Conservation (phyloP, 2,329 filamentous ascomycete species). For the Beauveria sp. region DNA sequence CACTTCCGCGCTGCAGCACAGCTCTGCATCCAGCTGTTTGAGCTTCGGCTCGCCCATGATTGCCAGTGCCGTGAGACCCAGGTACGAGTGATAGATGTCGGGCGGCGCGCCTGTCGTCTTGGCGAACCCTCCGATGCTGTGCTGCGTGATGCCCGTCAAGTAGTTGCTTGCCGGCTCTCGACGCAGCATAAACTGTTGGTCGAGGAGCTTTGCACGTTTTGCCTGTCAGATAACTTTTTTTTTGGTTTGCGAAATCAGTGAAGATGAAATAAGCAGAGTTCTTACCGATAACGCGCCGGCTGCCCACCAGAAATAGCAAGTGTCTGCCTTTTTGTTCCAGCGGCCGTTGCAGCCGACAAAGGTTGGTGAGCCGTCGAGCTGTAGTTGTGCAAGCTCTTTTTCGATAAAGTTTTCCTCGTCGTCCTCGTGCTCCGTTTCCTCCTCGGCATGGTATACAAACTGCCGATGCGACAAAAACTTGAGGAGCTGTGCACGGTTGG, state of each 20-base stretch:
- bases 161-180: constrained; percentile 60
- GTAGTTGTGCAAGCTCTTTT: constrained; percentile 27
- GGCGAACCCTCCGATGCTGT: constrained; percentile 75
- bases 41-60: constrained; percentile 64
- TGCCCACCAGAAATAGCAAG: constrained; percentile 95
- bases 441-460: constrained; percentile 47
- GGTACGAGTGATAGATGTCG: constrained; percentile 81
- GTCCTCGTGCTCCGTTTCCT: constrained; percentile 36
- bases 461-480: constrained; percentile 60
- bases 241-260: too few relatives aligned
- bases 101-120: constrained; percentile 62
- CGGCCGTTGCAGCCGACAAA: constrained; percentile 82
- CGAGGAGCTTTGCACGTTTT: constrained; percentile 42
- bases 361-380: constrained; percentile 24
- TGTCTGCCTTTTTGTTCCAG: constrained; percentile 85
- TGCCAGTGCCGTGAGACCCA: constrained; percentile 74
- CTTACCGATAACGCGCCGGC: constrained; percentile 50
- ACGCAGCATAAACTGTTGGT: constrained; percentile 50
- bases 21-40: constrained; percentile 61
- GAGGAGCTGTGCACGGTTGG: constrained; percentile 24
- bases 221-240: background rate
- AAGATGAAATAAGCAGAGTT: background rate
- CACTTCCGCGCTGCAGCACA: constrained; percentile 65
- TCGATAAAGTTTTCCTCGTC: constrained; percentile 33
- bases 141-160: constrained; percentile 78